A percentile compares a stretch with the other conserved stretches of the same genome.
Conservation (phyloP, 177 flowering plant species). For the Vitis hybrid region DNA sequence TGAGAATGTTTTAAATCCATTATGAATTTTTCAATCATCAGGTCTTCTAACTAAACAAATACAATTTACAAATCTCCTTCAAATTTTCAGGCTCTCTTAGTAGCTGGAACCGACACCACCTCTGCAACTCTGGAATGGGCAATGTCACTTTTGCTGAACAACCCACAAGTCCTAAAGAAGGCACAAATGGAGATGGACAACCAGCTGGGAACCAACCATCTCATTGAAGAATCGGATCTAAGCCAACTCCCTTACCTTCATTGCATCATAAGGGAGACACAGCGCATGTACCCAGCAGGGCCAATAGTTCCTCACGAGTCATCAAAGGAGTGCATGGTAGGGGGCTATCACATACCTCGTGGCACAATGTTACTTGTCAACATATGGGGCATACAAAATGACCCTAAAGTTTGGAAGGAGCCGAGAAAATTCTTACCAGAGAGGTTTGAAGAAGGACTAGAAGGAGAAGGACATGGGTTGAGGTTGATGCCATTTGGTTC, state of each 20-base stretch:
- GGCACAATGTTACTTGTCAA: conserved; percentile 23
- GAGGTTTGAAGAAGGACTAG: conserved; percentile 5
- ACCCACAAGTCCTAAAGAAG: not conserved
- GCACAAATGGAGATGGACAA: conserved; percentile 8
- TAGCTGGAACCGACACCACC: conserved; percentile 21
- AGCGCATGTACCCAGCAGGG: conserved; percentile 15
- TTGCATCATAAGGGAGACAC: conserved; percentile 15
- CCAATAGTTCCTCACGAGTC: conserved; percentile 25
- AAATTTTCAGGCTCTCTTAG: not conserved
- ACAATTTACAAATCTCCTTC: too few species aligned
- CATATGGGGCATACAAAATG: conserved; percentile 15
- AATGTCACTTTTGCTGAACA: conserved; percentile 13
- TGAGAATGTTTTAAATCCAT: too few species aligned
- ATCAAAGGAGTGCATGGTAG: conserved; percentile 13
- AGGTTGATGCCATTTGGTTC: conserved; percentile 20
- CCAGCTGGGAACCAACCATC: not conserved
- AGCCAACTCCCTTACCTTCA: conserved; percentile 15
- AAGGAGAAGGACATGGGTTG: conserved; percentile 2
- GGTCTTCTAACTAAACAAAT: too few species aligned
- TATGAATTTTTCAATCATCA: too few species aligned
- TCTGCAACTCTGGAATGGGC: conserved; percentile 19
- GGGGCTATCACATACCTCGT: conserved; percentile 12
- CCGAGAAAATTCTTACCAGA: conserved; percentile 21
- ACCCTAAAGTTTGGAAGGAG: conserved; percentile 9
- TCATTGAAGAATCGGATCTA: conserved; percentile 9